phyloP scores from a whole-genome alignment of 2,329 filamentous ascomycete genomes.

The Clarireedia hainanense region DNA sequence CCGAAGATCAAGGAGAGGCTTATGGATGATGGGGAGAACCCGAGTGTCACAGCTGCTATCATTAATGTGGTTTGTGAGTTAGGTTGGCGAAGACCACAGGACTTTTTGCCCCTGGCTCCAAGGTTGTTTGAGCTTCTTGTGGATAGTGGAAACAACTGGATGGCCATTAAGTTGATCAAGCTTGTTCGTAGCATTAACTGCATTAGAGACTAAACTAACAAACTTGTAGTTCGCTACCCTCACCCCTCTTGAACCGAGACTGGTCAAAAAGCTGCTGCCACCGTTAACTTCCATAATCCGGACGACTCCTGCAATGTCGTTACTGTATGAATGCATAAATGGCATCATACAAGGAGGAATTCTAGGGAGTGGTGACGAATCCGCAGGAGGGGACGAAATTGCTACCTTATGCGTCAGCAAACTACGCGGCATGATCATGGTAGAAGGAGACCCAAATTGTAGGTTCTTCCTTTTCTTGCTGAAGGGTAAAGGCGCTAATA shows the following conservation, averaged over 20 bases:
- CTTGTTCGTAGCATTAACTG: conserved; percentile 48
- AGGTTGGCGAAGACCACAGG: conserved; percentile 85
- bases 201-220: conserved; percentile 52
- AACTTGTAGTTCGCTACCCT: conserved; percentile 76
- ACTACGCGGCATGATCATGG: conserved; percentile 85
- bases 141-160: conserved; percentile 95
- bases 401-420: conserved; percentile 88
- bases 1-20: conserved; percentile 94
- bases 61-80: conserved; percentile 96
- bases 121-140: conserved; percentile 88
- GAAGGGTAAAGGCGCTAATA: too few relatives aligned
- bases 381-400: conserved; percentile 80
- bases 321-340: conserved; percentile 97
- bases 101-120: conserved; percentile 87
- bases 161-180: conserved; percentile 99
- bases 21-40: conserved; percentile 82
- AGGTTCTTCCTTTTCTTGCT: conserved; percentile 33
- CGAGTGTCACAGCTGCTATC: conserved; percentile 89
- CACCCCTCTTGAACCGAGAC: conserved; percentile 82
- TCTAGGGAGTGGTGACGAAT: conserved; percentile 71
- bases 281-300: conserved; percentile 89
- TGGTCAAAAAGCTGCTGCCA: conserved; percentile 85
- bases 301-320: conserved; percentile 94
- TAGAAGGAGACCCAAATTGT: conserved; percentile 91
- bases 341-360: conserved; percentile 97